Evolutionary conservation across 352 stramenopile genomes (phyloP).

Genomic region (Phytopythium chamaehyphon): DNA sequence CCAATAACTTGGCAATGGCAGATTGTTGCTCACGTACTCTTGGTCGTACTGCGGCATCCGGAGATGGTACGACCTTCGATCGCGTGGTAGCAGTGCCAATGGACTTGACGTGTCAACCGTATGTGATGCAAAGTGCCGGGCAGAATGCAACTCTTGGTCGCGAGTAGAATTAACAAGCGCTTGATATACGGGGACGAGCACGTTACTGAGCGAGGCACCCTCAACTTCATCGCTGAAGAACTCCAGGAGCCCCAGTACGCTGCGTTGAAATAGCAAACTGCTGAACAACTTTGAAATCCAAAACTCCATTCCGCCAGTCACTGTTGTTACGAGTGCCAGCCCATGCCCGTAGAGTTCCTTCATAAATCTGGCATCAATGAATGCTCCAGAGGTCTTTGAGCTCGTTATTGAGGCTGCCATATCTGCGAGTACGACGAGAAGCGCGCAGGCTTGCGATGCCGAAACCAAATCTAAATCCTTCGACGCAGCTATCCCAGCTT

Average conservation of each 20-base stretch:
- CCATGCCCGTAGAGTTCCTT: conserved; percentile 32
- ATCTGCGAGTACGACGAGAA: conserved; percentile 18
- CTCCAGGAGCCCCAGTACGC: conserved; percentile 28
- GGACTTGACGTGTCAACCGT: neutral
- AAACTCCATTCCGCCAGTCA: conserved; percentile 45
- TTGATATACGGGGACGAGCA: conserved; percentile 65
- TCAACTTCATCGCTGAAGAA: conserved; percentile 43
- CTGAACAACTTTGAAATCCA: conserved; percentile 43
- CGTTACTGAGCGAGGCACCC: conserved; percentile 36
- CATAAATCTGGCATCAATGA: conserved; percentile 19
- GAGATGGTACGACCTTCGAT: conserved; percentile 56
- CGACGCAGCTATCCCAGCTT: neutral
- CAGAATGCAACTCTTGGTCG: conserved; percentile 57
- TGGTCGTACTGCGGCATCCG: conserved; percentile 54
- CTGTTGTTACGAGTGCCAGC: conserved; percentile 31
- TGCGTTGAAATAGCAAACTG: conserved; percentile 41
- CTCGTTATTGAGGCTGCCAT: conserved; percentile 15
- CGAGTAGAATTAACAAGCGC: conserved; percentile 50
- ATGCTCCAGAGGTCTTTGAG: conserved; percentile 2
- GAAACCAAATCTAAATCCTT: neutral
- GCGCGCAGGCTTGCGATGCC: conserved; percentile 24
- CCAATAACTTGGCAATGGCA: conserved; percentile 65
- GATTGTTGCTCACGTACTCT: conserved; percentile 39
- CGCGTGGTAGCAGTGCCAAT: neutral
- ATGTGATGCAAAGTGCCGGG: conserved; percentile 22